Percentiles rank a stretch among this genome's conserved stretches.
These are phyloP conservation scores for Coemansia sp. DNA, from an alignment of 192 early-diverging fungal species.

Conservation along the genomic window DNA sequence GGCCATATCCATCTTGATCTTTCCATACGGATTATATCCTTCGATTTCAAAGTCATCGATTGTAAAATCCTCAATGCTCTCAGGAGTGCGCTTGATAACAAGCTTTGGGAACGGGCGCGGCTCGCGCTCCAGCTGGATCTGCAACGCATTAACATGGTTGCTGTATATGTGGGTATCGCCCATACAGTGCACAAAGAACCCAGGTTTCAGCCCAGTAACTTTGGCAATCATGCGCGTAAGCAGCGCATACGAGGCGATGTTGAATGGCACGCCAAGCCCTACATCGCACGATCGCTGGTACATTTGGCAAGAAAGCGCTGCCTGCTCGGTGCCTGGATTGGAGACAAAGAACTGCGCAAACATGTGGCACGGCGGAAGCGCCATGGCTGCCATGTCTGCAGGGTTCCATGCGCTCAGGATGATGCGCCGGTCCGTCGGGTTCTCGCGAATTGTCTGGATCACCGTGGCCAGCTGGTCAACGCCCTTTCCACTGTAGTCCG, in stretches of 20 bases:
- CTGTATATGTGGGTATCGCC: constrained; percentile 95
- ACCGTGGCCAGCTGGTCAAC: constrained; percentile 90
- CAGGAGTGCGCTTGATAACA: constrained; percentile 57
- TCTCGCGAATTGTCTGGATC: constrained; percentile 79
- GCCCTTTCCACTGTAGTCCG: constrained; percentile 88
- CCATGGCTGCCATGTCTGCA: constrained; percentile 85
- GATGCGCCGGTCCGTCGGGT: constrained; percentile 88
- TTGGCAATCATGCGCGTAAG: constrained; percentile 89
- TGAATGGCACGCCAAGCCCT: constrained; percentile 97
- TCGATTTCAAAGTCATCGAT: constrained; percentile 78
- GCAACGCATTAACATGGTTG: constrained; percentile 87
- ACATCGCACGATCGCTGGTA: constrained; percentile 97
- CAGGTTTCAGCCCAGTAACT: constrained; percentile 77
- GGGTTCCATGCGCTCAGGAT: constrained; percentile 98
- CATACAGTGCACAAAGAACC: constrained; percentile 88
- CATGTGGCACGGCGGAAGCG: constrained; percentile 96
- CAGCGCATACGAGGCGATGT: constrained; percentile 95
- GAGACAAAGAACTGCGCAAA: constrained; percentile 98
- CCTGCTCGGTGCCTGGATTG: constrained; percentile 55
- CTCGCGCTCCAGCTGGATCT: constrained; percentile 71
- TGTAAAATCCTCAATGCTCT: constrained; percentile 70
- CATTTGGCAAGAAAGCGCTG: constrained; percentile 82
- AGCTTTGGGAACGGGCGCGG: constrained; percentile 85
- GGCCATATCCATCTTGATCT: constrained; percentile 95
- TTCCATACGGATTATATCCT: constrained; percentile 82